These are phyloP conservation scores for Entamoeba dispar DNA, from an alignment of 208 protist genomes.

Conservation along the genomic window DNA sequence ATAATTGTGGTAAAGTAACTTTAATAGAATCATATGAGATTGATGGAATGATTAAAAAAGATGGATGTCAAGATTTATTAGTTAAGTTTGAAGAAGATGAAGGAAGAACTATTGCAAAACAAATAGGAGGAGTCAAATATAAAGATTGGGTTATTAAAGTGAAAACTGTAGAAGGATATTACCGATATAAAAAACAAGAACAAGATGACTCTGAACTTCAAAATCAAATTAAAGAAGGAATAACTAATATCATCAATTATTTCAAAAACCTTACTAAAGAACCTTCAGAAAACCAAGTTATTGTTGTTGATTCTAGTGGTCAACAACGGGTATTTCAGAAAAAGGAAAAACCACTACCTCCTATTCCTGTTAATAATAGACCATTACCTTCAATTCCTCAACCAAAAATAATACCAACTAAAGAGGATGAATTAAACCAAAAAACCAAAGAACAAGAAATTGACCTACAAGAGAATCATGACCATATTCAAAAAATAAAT, in stretches of 20 bases:
- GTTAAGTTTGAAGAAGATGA: background rate
- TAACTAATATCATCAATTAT: background rate
- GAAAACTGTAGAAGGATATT: background rate
- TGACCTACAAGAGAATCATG: background rate
- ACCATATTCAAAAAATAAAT: too few species aligned
- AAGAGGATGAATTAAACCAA: background rate
- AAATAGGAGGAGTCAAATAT: background rate
- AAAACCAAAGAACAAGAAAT: background rate
- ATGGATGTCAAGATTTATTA: background rate
- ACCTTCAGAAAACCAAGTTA: background rate
- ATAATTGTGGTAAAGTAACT: background rate
- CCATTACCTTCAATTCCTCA: too few species aligned
- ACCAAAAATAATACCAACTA: too few species aligned
- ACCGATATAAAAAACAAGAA: background rate
- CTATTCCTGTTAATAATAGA: background rate
- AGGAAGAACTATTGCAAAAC: background rate
- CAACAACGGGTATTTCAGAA: background rate
- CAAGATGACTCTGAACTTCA: background rate
- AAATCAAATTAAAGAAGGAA: background rate
- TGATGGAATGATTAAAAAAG: background rate
- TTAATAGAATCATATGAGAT: background rate
- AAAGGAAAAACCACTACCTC: background rate
- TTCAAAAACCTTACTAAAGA: background rate
- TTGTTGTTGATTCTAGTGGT: background rate
- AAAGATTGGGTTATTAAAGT: background rate